phyloP scores from a whole-genome alignment of 306 rosid species.

The Dalbergia oliveri region DNA sequence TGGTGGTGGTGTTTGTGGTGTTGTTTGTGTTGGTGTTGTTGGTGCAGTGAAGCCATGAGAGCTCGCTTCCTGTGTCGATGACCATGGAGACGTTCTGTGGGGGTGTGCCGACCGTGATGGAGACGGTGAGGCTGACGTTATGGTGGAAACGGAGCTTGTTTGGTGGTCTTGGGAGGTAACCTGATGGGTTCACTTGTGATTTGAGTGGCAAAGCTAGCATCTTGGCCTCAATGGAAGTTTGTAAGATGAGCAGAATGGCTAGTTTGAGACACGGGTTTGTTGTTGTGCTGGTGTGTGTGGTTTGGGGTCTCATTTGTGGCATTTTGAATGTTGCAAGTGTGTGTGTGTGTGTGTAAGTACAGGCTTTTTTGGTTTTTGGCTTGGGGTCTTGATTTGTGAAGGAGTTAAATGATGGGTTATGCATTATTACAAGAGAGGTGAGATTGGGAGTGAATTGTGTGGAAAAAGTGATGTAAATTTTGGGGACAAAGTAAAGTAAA shows the following conservation, averaged over 20 bases:
- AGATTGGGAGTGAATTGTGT: conserved; percentile 33
- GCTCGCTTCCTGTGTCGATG: conserved; percentile 90
- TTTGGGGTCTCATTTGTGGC: conserved; percentile 50
- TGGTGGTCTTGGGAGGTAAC: conserved; percentile 67
- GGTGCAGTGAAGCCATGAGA: conserved; percentile 87
- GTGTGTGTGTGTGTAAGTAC: neutral
- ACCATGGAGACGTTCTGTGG: conserved; percentile 90
- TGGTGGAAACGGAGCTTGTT: conserved; percentile 81
- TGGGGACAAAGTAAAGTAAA: conserved; percentile 51
- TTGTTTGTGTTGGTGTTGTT: conserved; percentile 18
- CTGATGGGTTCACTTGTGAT: conserved; percentile 70
- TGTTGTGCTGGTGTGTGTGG: neutral
- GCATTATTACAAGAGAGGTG: neutral
- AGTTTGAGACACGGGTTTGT: conserved; percentile 41
- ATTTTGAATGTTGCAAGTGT: neutral
- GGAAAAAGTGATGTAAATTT: conserved; percentile 38
- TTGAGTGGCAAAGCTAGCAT: conserved; percentile 67
- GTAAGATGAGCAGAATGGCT: conserved; percentile 39
- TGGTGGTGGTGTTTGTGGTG: neutral
- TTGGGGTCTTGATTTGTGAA: neutral
- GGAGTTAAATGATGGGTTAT: conserved; percentile 31
- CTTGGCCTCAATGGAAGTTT: conserved; percentile 32
- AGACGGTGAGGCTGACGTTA: conserved; percentile 74
- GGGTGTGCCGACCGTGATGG: conserved; percentile 78
- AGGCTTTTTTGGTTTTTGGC: neutral